Evolutionary conservation across 1,284 basidiomycete genomes (phyloP).

Genomic region (Apiotrichum porosum): DNA sequence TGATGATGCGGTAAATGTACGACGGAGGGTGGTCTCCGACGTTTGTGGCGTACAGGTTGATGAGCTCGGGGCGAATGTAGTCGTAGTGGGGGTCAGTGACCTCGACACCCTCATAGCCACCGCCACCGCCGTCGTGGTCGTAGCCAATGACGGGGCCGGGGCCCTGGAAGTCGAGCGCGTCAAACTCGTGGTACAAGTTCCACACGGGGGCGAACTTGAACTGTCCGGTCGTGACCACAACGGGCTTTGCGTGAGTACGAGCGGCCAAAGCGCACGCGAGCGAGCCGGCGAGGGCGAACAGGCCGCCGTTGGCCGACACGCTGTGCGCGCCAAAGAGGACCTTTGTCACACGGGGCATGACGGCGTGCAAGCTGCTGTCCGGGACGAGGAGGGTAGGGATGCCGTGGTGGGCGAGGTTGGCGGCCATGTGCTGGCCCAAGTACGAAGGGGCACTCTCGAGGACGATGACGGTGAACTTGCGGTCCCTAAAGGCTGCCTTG

Average conservation of each 20-base stretch:
- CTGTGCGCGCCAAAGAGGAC: constrained; percentile 89
- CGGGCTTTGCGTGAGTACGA: constrained; percentile 84
- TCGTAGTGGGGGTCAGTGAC: constrained; percentile 91
- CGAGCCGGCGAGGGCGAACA: constrained; percentile 82
- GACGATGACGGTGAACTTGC: constrained; percentile 94
- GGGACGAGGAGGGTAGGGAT: constrained; percentile 94
- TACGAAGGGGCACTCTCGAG: constrained; percentile 91
- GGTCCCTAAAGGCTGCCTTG: constrained; percentile 79
- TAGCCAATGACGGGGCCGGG: constrained; percentile 72
- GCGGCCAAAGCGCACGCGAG: constrained; percentile 82
- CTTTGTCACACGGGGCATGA: constrained; percentile 97
- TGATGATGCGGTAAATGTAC: constrained; percentile 81
- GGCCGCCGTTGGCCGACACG: constrained; percentile 90
- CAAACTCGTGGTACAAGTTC: constrained; percentile 84
- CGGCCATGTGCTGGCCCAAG: constrained; percentile 78
- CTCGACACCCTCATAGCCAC: constrained; percentile 80
- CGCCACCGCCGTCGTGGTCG: constrained; percentile 58
- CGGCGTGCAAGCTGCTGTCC: constrained; percentile 87
- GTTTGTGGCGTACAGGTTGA: constrained; percentile 94
- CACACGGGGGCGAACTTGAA: constrained; percentile 94
- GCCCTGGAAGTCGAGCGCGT: constrained; percentile 79
- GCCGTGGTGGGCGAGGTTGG: constrained; percentile 66
- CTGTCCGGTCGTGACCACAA: constrained; percentile 89
- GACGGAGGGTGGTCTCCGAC: constrained; percentile 93
- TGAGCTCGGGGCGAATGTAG: constrained; percentile 84